These are phyloP conservation scores for Candida silvicultrix DNA, from an alignment of 805 yeast genomes.

Conservation along the genomic window DNA sequence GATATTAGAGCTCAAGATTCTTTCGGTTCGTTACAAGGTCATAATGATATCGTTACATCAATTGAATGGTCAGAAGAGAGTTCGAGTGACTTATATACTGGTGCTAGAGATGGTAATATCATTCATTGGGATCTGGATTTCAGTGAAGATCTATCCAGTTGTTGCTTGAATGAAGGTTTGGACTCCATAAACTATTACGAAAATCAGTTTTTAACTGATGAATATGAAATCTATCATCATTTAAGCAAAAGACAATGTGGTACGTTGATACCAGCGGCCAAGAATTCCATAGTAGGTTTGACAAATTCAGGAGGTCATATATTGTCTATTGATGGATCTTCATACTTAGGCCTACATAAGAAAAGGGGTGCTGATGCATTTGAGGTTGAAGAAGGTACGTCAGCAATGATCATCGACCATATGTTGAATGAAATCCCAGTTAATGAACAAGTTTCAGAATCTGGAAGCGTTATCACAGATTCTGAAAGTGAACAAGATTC, in stretches of 20 bases:
- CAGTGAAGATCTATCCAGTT: conserved; percentile 25
- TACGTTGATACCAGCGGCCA: conserved; percentile 55
- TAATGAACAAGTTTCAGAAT: background rate
- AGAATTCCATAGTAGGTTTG: conserved; percentile 41
- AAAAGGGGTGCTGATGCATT: conserved; percentile 21
- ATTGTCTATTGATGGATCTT: conserved; percentile 46
- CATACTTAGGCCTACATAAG: conserved; percentile 51
- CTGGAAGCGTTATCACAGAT: conserved; percentile 1
- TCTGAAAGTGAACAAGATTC: conserved; percentile 6
- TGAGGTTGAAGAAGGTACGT: conserved; percentile 15
- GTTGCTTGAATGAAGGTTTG: conserved; percentile 43
- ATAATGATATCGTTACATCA: conserved; percentile 45
- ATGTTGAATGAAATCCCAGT: conserved; percentile 12
- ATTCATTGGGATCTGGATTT: conserved; percentile 60
- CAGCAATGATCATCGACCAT: conserved; percentile 17
- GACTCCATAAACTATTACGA: conserved; percentile 29
- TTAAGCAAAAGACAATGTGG: conserved; percentile 49
- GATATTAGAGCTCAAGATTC: conserved; percentile 60
- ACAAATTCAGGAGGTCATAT: conserved; percentile 34
- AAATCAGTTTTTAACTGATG: conserved; percentile 21
- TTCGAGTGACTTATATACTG: conserved; percentile 51
- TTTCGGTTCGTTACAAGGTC: conserved; percentile 48
- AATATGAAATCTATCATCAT: conserved; percentile 24
- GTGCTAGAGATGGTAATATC: conserved; percentile 57
- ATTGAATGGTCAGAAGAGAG: conserved; percentile 52